Evolutionary conservation across 2,329 filamentous ascomycete species (phyloP), one percentile per base, ranked within the genome.

Genomic region (Alternaria gaisen): DNA sequence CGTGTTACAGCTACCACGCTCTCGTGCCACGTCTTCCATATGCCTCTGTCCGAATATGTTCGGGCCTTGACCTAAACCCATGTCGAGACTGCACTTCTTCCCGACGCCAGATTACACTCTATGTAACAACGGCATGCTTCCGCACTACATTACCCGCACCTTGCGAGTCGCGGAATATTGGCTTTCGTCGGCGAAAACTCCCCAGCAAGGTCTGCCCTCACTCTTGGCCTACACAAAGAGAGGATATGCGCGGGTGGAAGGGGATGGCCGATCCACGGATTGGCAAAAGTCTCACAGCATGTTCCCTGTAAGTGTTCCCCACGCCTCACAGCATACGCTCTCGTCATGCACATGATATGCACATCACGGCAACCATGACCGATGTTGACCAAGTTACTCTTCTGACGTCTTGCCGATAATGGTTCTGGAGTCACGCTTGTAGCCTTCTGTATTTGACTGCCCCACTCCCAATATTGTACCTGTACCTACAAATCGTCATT

Each of bases 331-430:
- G 50, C 51, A 43, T 56, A 47, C 34, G 44, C 36, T 46, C 42
- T 46, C 51, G 22, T 40, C 42, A 44, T 56, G 43, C 48, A 62
- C 60, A 72, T 66, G 68, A 66, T 48, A 41, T 47, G 58, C 64
- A 65, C 72, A 70, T 72, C 71, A 75, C 67, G 69, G 70, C 61
- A 71, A 72, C 67, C 65, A 65, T 61, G 56, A 62, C 57, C 56
- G 52, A 63, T 56, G 51, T 66, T 28, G 47, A 63, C 48, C 59
- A 63, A 62, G 64, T 61, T 59, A 58, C 56, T 54, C 26, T 55
- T 50, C 58, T 58, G 47, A 58, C 41, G 38, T 60, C 52, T 40
- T 50, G 72, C 66, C 75, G 72, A 76, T 56, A 63, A 68, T 61
- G 55, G 64, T 48, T 58, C 65, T 56, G 28, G 58, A 69, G 65